Evolutionary conservation across 2,329 filamentous ascomycete species (phyloP), one percentile per base, ranked within the genome.

Genomic region (Fusarium xyrophilum): DNA sequence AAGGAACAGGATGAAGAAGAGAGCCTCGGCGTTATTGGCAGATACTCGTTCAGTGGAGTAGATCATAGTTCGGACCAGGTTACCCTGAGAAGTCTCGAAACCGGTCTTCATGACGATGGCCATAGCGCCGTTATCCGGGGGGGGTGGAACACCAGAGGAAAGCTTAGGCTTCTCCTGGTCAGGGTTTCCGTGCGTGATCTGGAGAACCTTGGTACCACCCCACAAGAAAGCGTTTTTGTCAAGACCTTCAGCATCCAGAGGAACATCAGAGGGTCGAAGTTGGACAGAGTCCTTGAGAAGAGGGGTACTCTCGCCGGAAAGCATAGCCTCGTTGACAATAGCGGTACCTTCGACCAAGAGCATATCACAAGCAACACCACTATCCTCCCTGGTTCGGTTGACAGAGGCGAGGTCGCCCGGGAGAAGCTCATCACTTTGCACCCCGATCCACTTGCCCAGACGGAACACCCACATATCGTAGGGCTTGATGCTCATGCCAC

Each of bases 321-420:
- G 86, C 96, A 99, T 99, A 67, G 96, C 96, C 81, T 99, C 96
- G 81, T 99, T 99, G 74, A 99, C 96, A 77, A 99, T 99, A 12
- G 92, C 95, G 56, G 93, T 94, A 32, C 96, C 96, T 79, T 98
- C 94, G 32, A 99, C 90, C 47, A 99, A 81, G 53, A 99, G 83
- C 91, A 99, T 97, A 78, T 99, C 96, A 79, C 96, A 99, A 35
- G 96, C 95, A 58, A 99, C 94, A 60, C 96, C 96, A 65, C 94
- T 92, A 74, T 99, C 96, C 78, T 99, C 96, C 83, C 97, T 98
- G 57, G 95, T 97, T 59, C 96, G 90, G 63, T 90, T 91, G 28
- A 96, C 94, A 14, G 95, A 98, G 50, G 95, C 93, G 46, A 99
- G 85, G 75, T 99, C 96, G 36, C 96, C 96, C 3, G 96, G 96